Percentiles rank a stretch among this genome's conserved stretches.
Evolutionary conservation across 2,329 filamentous ascomycete species (phyloP).

Genomic region (Ceratocystiopsis sp.): DNA sequence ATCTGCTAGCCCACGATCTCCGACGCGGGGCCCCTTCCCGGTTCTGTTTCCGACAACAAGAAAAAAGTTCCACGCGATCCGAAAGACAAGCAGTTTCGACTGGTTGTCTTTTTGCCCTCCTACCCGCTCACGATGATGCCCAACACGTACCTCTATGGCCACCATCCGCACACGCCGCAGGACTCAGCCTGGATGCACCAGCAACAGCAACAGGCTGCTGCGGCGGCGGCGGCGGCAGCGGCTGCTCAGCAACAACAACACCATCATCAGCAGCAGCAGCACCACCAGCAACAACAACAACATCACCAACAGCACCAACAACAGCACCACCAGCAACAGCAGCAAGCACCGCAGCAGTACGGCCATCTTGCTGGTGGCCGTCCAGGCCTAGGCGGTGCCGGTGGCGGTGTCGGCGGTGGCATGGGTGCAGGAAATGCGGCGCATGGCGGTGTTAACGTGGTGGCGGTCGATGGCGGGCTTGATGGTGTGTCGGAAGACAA

Average conservation of each 20-base stretch:
- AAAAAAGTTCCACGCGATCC: too few species aligned
- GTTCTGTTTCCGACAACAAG: too few species aligned
- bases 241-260: slow-evolving; percentile 49
- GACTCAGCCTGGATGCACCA: slow-evolving; percentile 49
- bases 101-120: too few species aligned
- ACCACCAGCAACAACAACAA: slow-evolving; percentile 41
- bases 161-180: slow-evolving; percentile 49
- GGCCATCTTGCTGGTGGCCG: slow-evolving; percentile 42
- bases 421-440: slow-evolving; percentile 21
- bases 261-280: slow-evolving; percentile 40
- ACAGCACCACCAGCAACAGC: slow-evolving; percentile 34
- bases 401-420: slow-evolving; percentile 37
- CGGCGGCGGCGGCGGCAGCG: slow-evolving; percentile 26
- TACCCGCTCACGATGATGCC: slow-evolving; percentile 33
- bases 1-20: too few species aligned
- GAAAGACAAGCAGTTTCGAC: too few species aligned
- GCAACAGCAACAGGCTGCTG: slow-evolving; percentile 18
- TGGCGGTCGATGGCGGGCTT: slow-evolving; percentile 32
- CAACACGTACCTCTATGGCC: slow-evolving; percentile 47
- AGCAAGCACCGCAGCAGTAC: slow-evolving; percentile 48
- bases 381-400: slow-evolving; percentile 20
- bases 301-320: slow-evolving; percentile 42
- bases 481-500: slow-evolving; percentile 74
- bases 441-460: slow-evolving; percentile 21
- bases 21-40: too few species aligned